Conservation (phyloP, 257 asterid genomes). For the Hygrophila difformis region DNA sequence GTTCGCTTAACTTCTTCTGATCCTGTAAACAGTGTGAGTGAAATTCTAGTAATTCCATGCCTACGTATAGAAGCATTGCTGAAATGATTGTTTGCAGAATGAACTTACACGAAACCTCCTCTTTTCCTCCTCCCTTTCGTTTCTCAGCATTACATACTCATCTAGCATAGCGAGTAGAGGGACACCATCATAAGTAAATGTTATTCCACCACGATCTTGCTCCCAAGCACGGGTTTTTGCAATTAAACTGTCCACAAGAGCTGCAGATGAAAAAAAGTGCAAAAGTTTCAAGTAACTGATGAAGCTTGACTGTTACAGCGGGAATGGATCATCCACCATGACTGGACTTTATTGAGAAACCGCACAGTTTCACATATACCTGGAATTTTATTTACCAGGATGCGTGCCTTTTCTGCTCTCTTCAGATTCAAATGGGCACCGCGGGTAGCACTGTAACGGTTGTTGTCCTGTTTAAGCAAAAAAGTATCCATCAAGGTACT, state of each 20-base stretch:
- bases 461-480: conserved; percentile 49
- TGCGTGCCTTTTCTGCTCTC: conserved; percentile 72
- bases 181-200: conserved; percentile 89
- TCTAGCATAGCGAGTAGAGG: conserved; percentile 99
- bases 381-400: conserved; percentile 55
- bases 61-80: too few relatives aligned
- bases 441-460: conserved; percentile 63
- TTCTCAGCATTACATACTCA: conserved; percentile 90
- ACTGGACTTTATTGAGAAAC: too few relatives aligned
- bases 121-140: conserved; percentile 95
- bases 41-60: not conserved
- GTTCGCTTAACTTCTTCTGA: conserved; percentile 57
- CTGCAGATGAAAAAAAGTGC: conserved; percentile 35
- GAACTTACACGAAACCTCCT: conserved; percentile 79
- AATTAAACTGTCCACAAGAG: conserved; percentile 79
- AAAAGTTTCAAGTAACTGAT: not conserved
- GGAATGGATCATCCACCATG: too few relatives aligned
- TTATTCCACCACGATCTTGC: conserved; percentile 66
- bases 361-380: conserved; percentile 24
- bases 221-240: conserved; percentile 92
- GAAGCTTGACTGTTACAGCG: too few relatives aligned
- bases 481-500: not conserved
- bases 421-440: conserved; percentile 74
- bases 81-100: too few relatives aligned
- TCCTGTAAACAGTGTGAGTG: conserved; percentile 21